phyloP scores from a whole-genome alignment of 257 asterid species.

The Linaria vulgaris region DNA sequence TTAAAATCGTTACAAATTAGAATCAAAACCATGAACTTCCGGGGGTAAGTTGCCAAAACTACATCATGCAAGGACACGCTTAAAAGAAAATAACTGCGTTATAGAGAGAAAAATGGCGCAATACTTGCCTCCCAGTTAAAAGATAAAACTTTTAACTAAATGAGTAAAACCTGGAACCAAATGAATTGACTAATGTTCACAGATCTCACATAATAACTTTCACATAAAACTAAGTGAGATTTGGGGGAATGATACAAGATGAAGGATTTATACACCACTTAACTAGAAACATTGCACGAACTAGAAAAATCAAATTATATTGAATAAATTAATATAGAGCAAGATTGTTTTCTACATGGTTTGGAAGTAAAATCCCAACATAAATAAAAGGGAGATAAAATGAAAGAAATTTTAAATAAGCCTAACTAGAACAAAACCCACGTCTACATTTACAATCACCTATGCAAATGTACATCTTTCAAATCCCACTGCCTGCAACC shows the following conservation, averaged over 20 bases:
- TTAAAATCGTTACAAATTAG: no score
- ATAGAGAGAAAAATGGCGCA: background rate
- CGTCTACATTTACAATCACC: background rate
- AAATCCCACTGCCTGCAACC: background rate
- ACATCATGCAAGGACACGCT: background rate
- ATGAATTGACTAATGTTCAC: no score
- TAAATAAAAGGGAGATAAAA: background rate
- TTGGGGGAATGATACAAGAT: no score
- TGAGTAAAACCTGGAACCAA: background rate
- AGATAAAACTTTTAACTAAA: background rate
- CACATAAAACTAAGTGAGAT: no score
- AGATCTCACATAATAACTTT: no score
- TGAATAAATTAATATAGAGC: background rate
- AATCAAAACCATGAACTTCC: no score
- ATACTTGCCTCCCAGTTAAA: background rate
- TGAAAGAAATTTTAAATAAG: background rate
- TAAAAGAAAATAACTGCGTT: background rate
- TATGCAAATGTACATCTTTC: background rate
- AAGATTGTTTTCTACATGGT: background rate
- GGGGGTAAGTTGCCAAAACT: background rate
- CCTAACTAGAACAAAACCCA: background rate
- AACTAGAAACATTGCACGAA: background rate
- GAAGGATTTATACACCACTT: background rate
- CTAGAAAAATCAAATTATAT: background rate
- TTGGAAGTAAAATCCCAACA: background rate